Evolutionary conservation across 345 rosid species (phyloP).

Genomic region (Eutrema heterophyllum): DNA sequence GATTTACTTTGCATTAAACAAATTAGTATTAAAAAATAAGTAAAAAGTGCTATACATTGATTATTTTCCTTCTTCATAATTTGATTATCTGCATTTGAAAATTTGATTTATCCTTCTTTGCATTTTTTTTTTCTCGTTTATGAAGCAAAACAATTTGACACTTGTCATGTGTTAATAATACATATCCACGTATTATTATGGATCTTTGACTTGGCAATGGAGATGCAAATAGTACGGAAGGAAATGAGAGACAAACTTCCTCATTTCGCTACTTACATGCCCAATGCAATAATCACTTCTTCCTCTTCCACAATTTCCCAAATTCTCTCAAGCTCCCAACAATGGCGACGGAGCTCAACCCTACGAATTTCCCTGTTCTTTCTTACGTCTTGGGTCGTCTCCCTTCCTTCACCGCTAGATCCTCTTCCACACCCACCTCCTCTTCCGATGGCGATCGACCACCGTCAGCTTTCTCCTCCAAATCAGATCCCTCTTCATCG

Average conservation of each 20-base stretch:
- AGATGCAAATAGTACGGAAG: conserved; percentile 13
- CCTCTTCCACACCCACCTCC: conserved; percentile 29
- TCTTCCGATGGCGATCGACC: conserved; percentile 32
- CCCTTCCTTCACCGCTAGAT: conserved; percentile 55
- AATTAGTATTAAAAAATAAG: too few species aligned
- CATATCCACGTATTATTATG: conserved; percentile 5
- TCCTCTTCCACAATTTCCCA: neutral
- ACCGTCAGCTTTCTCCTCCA: neutral
- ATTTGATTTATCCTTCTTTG: neutral
- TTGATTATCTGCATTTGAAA: neutral
- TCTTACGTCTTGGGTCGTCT: conserved; percentile 76
- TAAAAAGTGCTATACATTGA: neutral
- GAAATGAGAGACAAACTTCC: neutral
- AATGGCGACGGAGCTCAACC: conserved; percentile 52
- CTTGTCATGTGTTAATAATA: neutral
- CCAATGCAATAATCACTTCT: conserved; percentile 6
- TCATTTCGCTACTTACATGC: neutral
- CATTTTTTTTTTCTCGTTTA: neutral
- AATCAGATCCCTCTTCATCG: conserved; percentile 33
- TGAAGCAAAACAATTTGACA: neutral
- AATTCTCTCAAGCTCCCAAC: neutral
- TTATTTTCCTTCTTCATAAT: neutral
- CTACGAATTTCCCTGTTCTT: conserved; percentile 65
- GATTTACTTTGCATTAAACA: neutral
- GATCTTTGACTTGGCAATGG: conserved; percentile 23